Percentiles rank a stretch among this genome's conserved stretches.
Conservation (phyloP, 2,329 filamentous ascomycete species). For the Periconia sp. region DNA sequence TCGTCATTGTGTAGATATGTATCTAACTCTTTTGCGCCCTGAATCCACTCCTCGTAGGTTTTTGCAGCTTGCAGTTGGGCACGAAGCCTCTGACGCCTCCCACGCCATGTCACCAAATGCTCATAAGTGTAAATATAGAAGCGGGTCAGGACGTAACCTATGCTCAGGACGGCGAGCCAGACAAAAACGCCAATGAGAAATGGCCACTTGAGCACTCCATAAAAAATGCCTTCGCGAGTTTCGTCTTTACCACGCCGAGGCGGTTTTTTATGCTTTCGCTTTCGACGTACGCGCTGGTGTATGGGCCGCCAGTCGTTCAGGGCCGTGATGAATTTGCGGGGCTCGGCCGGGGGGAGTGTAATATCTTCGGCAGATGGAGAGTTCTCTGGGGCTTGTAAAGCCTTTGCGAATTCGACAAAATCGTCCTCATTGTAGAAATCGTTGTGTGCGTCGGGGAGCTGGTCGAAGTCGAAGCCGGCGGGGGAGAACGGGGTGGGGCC, state of each 20-base stretch:
- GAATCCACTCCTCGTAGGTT: conserved; percentile 82
- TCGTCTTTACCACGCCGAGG: conserved; percentile 70
- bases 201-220: conserved; percentile 88
- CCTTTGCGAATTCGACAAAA: conserved; percentile 75
- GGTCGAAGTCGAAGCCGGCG: conserved; percentile 67
- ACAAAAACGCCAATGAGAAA: conserved; percentile 76
- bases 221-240: conserved; percentile 90
- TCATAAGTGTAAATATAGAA: conserved; percentile 93
- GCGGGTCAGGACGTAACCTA: conserved; percentile 77
- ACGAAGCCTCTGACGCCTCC: conserved; percentile 71
- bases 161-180: conserved; percentile 75
- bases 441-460: conserved; percentile 76
- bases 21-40: conserved; percentile 77
- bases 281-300: conserved; percentile 65
- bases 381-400: conserved; percentile 78
- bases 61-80: conserved; percentile 69
- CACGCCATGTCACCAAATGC: conserved; percentile 86
- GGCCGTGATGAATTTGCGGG: conserved; percentile 72
- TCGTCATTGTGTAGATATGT: conserved; percentile 74
- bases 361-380: conserved; percentile 64
- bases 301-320: conserved; percentile 96
- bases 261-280: conserved; percentile 41
- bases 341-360: conserved; percentile 45
- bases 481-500: conserved; percentile 62
- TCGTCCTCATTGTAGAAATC: conserved; percentile 76